Evolutionary conservation across 2,329 filamentous ascomycete genomes (phyloP), one percentile per base, ranked within the genome.

Genomic region (Berkeleyomyces basicola): DNA sequence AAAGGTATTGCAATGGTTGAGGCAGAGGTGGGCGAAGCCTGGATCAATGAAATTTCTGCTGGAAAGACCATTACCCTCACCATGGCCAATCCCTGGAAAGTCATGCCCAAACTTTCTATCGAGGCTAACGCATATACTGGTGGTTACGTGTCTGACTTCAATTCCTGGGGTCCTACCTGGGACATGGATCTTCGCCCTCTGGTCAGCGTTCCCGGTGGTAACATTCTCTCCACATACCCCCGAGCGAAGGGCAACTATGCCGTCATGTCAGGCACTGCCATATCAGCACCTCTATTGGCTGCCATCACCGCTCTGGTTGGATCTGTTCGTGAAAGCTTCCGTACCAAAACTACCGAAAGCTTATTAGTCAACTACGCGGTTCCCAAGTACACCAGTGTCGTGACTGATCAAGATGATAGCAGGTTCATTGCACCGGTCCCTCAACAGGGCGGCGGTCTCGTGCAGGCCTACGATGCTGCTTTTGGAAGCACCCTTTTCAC

Each of bases 151-250:
- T 82, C 77, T 67, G 71, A 70, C 4, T 83, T 74, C 69, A 81
- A 78, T 49, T 79, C 77, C 4, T 85, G 82, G 82, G 82, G 82
- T 6, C 82, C 82, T 2, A 82, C 78, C 2, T 84, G 76, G 69
- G 81, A 85, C 67, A 73, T 81, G 66, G 76, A 79, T 55, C 70
- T 79, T 58, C 82, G 82, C 70, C 81, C 81, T 0, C 76, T 82
- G 66, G 70, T 82, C 49, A 77, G 76, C 14, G 74, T 79, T 0
- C 78, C 80, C 2, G 81, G 82, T 43, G 80, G 80, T 57, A 75
- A 75, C 60, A 83, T 85, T 55, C 70, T 85, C 36, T 82, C 81
- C 7, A 84, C 81, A 0, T 84, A 74, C 66, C 81, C 64, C 53
- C 58, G 55, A 53, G 58, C 51, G 7, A 61, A 63, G 39, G 63